phyloP scores from a whole-genome alignment of 768 basidiomycete species.

The Suillus ampliporus region DNA sequence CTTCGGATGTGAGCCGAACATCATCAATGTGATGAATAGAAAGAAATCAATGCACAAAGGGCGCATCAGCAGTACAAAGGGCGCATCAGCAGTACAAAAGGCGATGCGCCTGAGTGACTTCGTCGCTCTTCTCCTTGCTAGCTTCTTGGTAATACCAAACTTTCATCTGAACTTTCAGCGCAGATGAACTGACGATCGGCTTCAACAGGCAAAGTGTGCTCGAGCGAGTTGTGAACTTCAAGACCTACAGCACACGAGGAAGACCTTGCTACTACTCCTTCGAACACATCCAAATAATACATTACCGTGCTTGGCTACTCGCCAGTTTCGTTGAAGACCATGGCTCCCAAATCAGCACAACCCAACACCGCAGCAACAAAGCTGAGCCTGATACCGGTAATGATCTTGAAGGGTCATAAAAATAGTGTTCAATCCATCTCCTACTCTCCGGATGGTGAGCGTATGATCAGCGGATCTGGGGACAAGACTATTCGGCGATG shows the following conservation, averaged over 20 bases:
- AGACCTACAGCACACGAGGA: too few species aligned
- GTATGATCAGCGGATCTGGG: neutral
- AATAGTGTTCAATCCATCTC: neutral
- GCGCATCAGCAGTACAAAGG: too few species aligned
- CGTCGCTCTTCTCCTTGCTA: too few species aligned
- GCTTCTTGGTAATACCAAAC: conserved; percentile 3
- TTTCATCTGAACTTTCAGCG: neutral
- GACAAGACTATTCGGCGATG: neutral
- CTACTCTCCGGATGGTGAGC: neutral
- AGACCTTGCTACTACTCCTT: too few species aligned
- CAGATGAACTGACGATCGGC: neutral
- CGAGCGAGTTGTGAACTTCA: neutral
- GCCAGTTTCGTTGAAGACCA: neutral
- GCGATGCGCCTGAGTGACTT: too few species aligned
- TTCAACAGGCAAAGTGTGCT: neutral
- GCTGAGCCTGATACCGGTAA: neutral
- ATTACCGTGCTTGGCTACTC: too few species aligned
- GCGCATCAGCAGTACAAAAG: too few species aligned
- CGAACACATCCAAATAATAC: neutral
- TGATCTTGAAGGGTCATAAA: neutral
- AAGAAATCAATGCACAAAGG: too few species aligned
- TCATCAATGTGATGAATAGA: too few species aligned
- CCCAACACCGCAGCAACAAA: neutral
- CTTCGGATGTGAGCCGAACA: too few species aligned
- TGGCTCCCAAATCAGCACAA: neutral